Evolutionary conservation across 2,329 filamentous ascomycete genomes (phyloP).

Genomic region (Penicillium polonicum): DNA sequence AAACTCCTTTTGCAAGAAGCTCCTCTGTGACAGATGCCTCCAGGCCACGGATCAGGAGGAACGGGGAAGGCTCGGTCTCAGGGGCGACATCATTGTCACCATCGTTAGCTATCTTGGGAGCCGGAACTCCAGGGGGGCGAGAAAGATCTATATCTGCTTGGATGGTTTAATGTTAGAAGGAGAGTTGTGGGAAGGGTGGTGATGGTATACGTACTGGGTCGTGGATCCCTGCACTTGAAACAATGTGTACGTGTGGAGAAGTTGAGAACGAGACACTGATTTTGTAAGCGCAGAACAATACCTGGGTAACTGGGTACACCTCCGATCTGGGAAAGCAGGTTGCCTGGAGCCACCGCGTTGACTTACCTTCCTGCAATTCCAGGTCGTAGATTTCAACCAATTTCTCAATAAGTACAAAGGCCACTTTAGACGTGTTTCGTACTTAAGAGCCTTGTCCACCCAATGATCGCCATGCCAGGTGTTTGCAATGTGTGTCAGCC

Average conservation of each 20-base stretch:
- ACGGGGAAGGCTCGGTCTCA: constrained; percentile 47
- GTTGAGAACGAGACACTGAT: constrained; percentile 57
- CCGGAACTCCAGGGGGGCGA: constrained; percentile 39
- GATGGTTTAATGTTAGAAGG: constrained; percentile 14
- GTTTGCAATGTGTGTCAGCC: no score
- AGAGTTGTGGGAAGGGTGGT: background rate
- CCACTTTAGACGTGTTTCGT: background rate
- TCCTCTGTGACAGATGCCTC: no score
- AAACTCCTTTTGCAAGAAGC: no score
- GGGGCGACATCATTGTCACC: constrained; percentile 57
- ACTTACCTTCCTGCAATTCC: constrained; percentile 55
- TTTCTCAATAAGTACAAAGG: rapidly evolving
- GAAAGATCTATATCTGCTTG: constrained; percentile 28
- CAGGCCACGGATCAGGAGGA: no score
- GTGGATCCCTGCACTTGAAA: constrained; percentile 58
- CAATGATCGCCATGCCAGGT: no score
- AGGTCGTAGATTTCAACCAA: constrained; percentile 22
- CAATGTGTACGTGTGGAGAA: constrained; percentile 57
- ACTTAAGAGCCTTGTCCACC: background rate
- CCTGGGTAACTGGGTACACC: background rate
- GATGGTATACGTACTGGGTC: constrained; percentile 47
- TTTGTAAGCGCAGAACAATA: background rate
- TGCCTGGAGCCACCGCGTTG: background rate
- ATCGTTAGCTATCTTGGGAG: constrained; percentile 49
- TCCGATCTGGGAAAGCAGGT: background rate